Conservation (phyloP, 371 early-diverging fungal genomes). For the Globomyces sp. region DNA sequence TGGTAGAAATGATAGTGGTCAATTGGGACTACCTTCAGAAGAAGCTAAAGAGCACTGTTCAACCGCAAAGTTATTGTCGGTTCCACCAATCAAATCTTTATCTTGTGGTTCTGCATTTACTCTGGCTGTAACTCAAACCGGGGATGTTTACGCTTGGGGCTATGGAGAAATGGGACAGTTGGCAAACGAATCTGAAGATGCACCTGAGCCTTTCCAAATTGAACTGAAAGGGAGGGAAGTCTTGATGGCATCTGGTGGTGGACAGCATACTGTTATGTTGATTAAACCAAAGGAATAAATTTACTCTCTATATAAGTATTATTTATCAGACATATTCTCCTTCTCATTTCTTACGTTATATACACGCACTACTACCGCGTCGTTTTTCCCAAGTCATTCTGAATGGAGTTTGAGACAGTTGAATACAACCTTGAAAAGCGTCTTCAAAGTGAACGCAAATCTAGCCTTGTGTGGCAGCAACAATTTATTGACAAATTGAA, state of each 20-base stretch:
- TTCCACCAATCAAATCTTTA: conserved; percentile 17
- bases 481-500: too few relatives aligned
- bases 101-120: conserved; percentile 25
- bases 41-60: conserved; percentile 18
- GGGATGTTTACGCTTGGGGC: conserved; percentile 48
- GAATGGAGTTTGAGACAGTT: too few relatives aligned
- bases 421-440: too few relatives aligned
- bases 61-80: conserved; percentile 17
- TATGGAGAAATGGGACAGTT: conserved; percentile 51
- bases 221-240: conserved; percentile 45
- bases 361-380: too few relatives aligned
- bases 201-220: conserved; percentile 29
- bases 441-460: too few relatives aligned
- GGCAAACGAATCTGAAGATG: conserved; percentile 36
- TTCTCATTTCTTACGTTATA: too few relatives aligned
- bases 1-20: conserved; percentile 62
- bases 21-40: conserved; percentile 35
- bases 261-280: conserved; percentile 49
- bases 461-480: too few relatives aligned
- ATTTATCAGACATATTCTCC: too few relatives aligned
- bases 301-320: not conserved
- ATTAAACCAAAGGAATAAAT: conserved; percentile 32
- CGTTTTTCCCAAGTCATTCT: too few relatives aligned
- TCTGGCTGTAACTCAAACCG: conserved; percentile 28
- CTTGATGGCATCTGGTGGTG: conserved; percentile 36